Base-by-base conservation (phyloP, 2,329 filamentous ascomycete species). In the Sporothrix brasiliensis region DNA sequence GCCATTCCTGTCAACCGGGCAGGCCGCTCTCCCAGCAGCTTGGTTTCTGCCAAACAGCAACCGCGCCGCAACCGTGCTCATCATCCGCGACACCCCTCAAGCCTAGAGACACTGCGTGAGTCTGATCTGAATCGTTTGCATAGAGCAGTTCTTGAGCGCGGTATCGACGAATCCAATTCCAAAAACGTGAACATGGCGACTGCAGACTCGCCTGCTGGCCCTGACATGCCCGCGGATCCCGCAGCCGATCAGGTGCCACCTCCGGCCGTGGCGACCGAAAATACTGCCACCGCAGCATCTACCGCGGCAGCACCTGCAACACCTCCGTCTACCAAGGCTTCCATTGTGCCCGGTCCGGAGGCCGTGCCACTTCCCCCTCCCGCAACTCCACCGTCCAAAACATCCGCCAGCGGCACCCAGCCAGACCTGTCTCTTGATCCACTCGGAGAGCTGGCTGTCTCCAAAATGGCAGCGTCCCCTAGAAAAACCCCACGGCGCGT, bases 61-160 rank as follows among this genome's bases (percentile, higher is more conserved):
- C 27, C 61, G n/a, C 65, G 50, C 24, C 41, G 54, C 30, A 60
- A 70, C 19, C 79, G 79, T 72, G 79, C 78, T 71, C 80, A 75
- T 50, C 77, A 83, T 63, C 82, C 82, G 19, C 82, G 82, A 67
- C 80, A 80, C 68, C 82, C 82, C 69, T 87, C 86, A 10, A 88
- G 87, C 75, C 81, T 83, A 76, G 87, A 88, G 76, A 89, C 87
- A 1, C 77, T 88, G 52, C 83, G 81, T 73, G 83, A 81, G 70
- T 77, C 78, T 6, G 74, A 76, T 53, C 50, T 79, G 74, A 72
- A 74, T 24, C 73, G 72, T 30, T 67, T 74, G 54, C 70, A 71
- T 39, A 72, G 66, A 61, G 65, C 16, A 24, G 39, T n/a, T 21
- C 16, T 49, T 9, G 19, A 50, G 10, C 52, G 21, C 39, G 30